Conservation (phyloP, 1,284 basidiomycete species). For the Irpex lacteus region DNA sequence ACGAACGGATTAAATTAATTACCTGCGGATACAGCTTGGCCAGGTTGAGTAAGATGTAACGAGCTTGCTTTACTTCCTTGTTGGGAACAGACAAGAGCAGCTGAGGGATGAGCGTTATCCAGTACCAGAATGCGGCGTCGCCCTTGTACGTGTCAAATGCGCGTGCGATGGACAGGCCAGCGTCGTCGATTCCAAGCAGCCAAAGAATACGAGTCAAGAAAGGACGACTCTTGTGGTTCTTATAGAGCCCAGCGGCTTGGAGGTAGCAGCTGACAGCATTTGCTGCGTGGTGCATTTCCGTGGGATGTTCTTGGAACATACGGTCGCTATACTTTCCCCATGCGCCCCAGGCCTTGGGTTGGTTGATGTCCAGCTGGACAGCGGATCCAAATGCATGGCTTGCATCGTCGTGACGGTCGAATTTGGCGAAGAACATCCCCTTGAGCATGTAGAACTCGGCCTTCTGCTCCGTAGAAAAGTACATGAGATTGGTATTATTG, state of each 20-base stretch:
- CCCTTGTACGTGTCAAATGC: conserved; percentile 98
- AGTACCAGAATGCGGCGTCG: conserved; percentile 97
- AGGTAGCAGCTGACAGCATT: conserved; percentile 98
- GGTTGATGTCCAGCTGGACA: conserved; percentile 92
- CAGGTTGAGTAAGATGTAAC: conserved; percentile 86
- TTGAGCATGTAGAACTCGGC: conserved; percentile 99
- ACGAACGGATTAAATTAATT: conserved; percentile 24
- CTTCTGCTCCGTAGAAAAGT: conserved; percentile 94
- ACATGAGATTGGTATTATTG: conserved; percentile 99
- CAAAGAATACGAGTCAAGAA: conserved; percentile 92
- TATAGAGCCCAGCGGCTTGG: conserved; percentile 95
- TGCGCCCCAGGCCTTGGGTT: conserved; percentile 98
- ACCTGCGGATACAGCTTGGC: conserved; percentile 95
- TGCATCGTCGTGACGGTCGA: conserved; percentile 88
- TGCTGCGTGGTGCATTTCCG: conserved; percentile 75
- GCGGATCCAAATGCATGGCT: conserved; percentile 93
- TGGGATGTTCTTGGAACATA: conserved; percentile 84
- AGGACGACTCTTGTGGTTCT: conserved; percentile 91
- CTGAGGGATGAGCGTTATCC: conserved; percentile 98
- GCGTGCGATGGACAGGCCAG: conserved; percentile 70
- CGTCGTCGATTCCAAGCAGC: conserved; percentile 95
- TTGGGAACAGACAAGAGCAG: conserved; percentile 90
- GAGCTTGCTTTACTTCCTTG: conserved; percentile 90
- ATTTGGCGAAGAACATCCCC: conserved; percentile 96
- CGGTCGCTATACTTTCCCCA: conserved; percentile 97